Conservation (phyloP, 768 basidiomycete species). For the Piloderma croceum region DNA sequence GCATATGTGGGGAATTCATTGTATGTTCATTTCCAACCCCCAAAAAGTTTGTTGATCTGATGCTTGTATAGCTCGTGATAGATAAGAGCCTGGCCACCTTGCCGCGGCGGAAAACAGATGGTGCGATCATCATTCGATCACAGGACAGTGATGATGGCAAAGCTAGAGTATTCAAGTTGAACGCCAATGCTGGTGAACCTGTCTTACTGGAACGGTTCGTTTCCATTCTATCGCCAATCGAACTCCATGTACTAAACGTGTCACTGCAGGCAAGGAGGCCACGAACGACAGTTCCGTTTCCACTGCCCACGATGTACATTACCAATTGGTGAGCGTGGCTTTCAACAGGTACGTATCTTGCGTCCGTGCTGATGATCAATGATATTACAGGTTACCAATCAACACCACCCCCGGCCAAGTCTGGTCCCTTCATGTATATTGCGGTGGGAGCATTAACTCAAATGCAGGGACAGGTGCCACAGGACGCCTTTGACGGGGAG, state of each 20-base stretch:
- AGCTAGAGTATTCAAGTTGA: conserved; percentile 81
- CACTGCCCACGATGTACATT: conserved; percentile 63
- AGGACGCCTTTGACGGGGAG: conserved; percentile 72
- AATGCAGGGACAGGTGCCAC: conserved; percentile 80
- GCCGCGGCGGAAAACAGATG: conserved; percentile 72
- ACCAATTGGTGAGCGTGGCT: no score
- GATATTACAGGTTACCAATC: conserved; percentile 85
- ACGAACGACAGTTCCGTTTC: conserved; percentile 73
- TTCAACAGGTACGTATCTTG: no score
- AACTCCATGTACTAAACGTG: not conserved
- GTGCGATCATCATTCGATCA: conserved; percentile 71
- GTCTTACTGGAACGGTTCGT: conserved; percentile 75
- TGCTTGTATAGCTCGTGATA: conserved; percentile 62
- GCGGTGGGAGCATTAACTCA: conserved; percentile 80
- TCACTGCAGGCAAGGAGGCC: conserved; percentile 48
- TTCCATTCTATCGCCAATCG: conserved; percentile 1
- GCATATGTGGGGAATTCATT: conserved; percentile 84
- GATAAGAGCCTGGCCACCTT: conserved; percentile 67
- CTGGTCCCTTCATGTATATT: conserved; percentile 75
- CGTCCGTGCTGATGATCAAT: conserved; percentile 50
- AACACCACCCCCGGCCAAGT: conserved; percentile 68
- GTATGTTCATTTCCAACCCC: conserved; percentile 38
- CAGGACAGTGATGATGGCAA: conserved; percentile 54
- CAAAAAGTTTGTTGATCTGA: not conserved
- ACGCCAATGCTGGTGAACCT: conserved; percentile 62